These are phyloP conservation scores for Diaporthe sp. DNA, from an alignment of 2,329 filamentous ascomycete species.

Conservation along the genomic window DNA sequence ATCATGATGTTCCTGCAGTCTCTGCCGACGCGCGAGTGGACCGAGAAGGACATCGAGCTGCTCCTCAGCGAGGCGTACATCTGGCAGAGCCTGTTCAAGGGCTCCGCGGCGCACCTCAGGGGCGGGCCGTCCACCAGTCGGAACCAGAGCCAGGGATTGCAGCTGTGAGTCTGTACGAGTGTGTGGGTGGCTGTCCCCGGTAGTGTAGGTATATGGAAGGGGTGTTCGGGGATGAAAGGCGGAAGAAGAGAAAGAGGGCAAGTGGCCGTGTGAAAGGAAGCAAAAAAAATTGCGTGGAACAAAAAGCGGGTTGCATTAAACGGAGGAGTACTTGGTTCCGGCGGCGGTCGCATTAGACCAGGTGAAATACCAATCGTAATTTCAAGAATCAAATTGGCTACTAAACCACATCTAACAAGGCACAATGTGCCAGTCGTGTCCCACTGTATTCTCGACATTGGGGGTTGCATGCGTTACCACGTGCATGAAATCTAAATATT, in stretches of 20 bases:
- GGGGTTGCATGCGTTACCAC: not conserved
- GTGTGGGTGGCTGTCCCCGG: not conserved
- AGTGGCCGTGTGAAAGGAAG: not conserved
- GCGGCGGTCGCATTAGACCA: constrained; percentile 32
- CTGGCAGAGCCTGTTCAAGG: constrained; percentile 97
- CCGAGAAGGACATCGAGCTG: constrained; percentile 97
- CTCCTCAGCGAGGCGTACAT: constrained; percentile 97
- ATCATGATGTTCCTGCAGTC: constrained; percentile 99
- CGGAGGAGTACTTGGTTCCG: constrained; percentile 24
- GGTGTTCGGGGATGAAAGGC: not conserved
- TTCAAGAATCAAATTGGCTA: constrained; percentile 27
- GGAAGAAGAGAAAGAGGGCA: too few relatives aligned
- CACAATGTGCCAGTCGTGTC: not conserved
- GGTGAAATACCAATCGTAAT: constrained; percentile 32
- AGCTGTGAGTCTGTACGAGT: constrained; percentile 48
- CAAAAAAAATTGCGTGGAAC: constrained; percentile 11
- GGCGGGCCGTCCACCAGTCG: constrained; percentile 58
- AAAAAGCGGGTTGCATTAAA: constrained; percentile 31
- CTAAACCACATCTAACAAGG: not conserved
- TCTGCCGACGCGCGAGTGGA: constrained; percentile 93
- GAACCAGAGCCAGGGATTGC: constrained; percentile 57
- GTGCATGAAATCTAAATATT: not conserved
- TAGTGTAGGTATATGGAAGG: not conserved
- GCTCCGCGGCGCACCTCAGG: constrained; percentile 89
- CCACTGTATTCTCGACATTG: too few relatives aligned